Conservation (phyloP, 2,329 filamentous ascomycete species). For the Fusarium sp. region DNA sequence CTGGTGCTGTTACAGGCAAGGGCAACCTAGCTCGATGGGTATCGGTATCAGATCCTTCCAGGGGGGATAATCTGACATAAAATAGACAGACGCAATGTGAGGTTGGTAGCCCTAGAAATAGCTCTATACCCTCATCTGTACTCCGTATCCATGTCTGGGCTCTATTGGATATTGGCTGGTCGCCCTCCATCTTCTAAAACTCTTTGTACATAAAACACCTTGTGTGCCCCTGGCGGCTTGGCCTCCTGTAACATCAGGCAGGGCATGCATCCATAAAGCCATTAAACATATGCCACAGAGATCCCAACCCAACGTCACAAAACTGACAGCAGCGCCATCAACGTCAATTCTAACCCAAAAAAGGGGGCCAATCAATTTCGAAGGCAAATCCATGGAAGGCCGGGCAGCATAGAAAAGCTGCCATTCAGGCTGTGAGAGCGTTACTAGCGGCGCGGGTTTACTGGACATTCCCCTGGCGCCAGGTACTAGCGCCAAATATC, state of each 20-base stretch:
- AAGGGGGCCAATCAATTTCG: constrained; percentile 41
- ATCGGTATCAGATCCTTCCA: constrained; percentile 28
- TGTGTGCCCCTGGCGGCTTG: constrained; percentile 20
- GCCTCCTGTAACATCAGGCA: constrained; percentile 15
- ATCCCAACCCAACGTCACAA: constrained; percentile 25
- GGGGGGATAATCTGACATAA: constrained; percentile 10
- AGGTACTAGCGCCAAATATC: constrained; percentile 27
- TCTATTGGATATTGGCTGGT: not conserved
- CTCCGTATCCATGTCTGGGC: not conserved
- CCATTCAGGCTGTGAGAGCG: constrained; percentile 29
- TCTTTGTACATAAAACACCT: constrained; percentile 15
- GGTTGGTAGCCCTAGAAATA: constrained; percentile 1
- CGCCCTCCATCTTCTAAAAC: not conserved
- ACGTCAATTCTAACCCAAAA: constrained; percentile 24
- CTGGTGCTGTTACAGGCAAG: constrained; percentile 17
- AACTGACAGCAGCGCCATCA: constrained; percentile 33
- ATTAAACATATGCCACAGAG: no score
- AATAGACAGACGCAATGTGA: not conserved
- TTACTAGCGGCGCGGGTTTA: constrained; percentile 30
- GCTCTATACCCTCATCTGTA: not conserved
- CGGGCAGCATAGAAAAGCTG: constrained; percentile 18
- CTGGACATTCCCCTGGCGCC: constrained; percentile 27
- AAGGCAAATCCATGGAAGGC: not conserved
- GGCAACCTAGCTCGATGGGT: constrained; percentile 40
- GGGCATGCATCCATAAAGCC: not conserved